These are phyloP conservation scores for Syzygium syzygioides DNA, from an alignment of 441 rosid species.

Conservation along the genomic window DNA sequence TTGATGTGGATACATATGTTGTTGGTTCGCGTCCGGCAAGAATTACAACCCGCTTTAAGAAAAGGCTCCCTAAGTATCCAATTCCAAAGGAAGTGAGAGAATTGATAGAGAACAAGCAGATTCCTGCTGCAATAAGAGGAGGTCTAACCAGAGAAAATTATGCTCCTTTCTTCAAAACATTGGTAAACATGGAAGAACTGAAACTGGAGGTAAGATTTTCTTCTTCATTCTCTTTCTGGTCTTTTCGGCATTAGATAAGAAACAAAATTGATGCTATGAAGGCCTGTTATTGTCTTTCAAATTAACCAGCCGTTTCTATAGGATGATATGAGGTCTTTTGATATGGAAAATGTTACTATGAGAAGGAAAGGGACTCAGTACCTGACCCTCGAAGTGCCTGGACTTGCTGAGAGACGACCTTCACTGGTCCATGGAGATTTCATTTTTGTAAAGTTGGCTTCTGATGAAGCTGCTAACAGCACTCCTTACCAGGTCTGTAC, in stretches of 20 bases:
- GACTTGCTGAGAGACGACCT: constrained; percentile 69
- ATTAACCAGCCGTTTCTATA: constrained; percentile 10
- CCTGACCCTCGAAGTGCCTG: constrained; percentile 54
- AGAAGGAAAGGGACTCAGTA: constrained; percentile 27
- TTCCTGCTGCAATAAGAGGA: constrained; percentile 26
- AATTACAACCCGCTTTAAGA: constrained; percentile 3
- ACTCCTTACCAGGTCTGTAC: constrained; percentile 34
- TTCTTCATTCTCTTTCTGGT: background rate
- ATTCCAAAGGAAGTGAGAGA: constrained; percentile 48
- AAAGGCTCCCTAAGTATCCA: constrained; percentile 41
- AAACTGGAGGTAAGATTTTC: constrained; percentile 44
- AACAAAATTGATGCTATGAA: background rate
- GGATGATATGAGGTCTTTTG: constrained; percentile 59
- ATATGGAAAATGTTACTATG: constrained; percentile 48
- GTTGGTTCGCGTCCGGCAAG: constrained; percentile 36
- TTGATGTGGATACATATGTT: constrained; percentile 32
- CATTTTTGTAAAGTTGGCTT: constrained; percentile 35
- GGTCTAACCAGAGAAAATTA: constrained; percentile 39
- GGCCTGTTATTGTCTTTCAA: background rate
- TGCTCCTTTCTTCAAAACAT: constrained; percentile 32
- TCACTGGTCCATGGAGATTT: constrained; percentile 56
- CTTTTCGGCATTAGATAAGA: constrained; percentile 3
- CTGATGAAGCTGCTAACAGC: constrained; percentile 14
- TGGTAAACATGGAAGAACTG: constrained; percentile 55
- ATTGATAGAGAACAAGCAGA: constrained; percentile 38